Percentiles rank a stretch among this genome's conserved stretches.
These are phyloP conservation scores for Oryza punctata DNA, from an alignment of 176 grass and related monocot genomes.

Conservation along the genomic window DNA sequence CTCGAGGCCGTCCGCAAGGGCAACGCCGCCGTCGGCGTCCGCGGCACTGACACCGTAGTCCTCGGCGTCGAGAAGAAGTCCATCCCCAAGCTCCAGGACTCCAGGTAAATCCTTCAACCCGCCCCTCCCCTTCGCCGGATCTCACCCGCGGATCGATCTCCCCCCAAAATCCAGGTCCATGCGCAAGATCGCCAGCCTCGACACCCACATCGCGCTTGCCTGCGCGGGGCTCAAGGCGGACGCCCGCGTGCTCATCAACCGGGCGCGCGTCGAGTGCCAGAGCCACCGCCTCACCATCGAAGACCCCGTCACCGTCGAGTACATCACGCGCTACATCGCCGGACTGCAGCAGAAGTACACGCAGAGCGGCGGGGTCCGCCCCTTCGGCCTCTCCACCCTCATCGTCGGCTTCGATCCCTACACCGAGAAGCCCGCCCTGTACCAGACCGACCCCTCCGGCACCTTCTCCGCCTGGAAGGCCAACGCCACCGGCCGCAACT, in stretches of 20 bases:
- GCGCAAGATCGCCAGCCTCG: slow-evolving; percentile 91
- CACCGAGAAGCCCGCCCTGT: slow-evolving; percentile 63
- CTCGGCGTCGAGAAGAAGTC: slow-evolving; percentile 99
- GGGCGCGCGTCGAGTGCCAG: slow-evolving; percentile 88
- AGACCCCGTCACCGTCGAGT: slow-evolving; percentile 90
- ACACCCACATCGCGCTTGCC: slow-evolving; percentile 83
- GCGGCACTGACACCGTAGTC: slow-evolving; percentile 89
- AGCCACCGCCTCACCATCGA: slow-evolving; percentile 86
- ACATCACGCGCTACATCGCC: slow-evolving; percentile 96
- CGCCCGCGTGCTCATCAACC: slow-evolving; percentile 85
- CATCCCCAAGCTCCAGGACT: slow-evolving; percentile 97
- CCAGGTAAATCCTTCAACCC: slow-evolving; percentile 36
- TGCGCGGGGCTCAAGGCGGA: slow-evolving; percentile 96
- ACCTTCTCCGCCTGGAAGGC: slow-evolving; percentile 98
- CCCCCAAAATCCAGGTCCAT: slow-evolving; percentile 44
- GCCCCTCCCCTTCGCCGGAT: not conserved
- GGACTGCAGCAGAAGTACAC: slow-evolving; percentile 96
- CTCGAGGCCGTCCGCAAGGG: slow-evolving; percentile 99
- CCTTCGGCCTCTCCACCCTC: slow-evolving; percentile 86
- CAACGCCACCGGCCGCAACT: slow-evolving; percentile 91
- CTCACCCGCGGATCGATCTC: slow-evolving; percentile 3
- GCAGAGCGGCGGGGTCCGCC: slow-evolving; percentile 80
- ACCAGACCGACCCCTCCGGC: slow-evolving; percentile 88
- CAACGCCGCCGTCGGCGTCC: slow-evolving; percentile 42
- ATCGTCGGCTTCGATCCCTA: slow-evolving; percentile 92